These are phyloP conservation scores for Corynascus novoguineensis DNA, from an alignment of 495 filamentous ascomycete species.

Conservation along the genomic window DNA sequence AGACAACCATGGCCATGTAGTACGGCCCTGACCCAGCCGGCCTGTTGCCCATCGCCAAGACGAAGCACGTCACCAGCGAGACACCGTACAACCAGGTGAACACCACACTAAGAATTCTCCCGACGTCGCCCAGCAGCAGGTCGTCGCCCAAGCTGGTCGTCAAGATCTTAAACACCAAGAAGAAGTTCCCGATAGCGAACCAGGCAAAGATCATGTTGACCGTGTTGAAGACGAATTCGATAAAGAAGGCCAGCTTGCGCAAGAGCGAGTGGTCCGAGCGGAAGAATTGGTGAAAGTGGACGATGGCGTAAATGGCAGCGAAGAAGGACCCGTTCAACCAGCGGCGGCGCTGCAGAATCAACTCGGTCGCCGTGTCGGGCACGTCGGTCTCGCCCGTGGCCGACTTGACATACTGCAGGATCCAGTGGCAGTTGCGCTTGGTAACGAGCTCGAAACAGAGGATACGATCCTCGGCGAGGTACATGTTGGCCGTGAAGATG, in stretches of 20 bases:
- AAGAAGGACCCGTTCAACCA: constrained; percentile 99
- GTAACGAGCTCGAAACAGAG: constrained; percentile 98
- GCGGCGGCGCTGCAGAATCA: constrained; percentile 91
- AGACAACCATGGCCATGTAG: constrained; percentile 95
- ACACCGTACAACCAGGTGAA: constrained; percentile 97
- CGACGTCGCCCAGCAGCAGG: constrained; percentile 64
- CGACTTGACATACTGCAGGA: constrained; percentile 95
- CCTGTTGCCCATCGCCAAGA: constrained; percentile 89
- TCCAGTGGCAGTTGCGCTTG: constrained; percentile 95
- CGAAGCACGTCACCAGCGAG: constrained; percentile 89
- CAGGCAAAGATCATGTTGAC: constrained; percentile 97
- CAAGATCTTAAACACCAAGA: constrained; percentile 96
- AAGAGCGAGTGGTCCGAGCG: constrained; percentile 83
- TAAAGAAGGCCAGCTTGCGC: constrained; percentile 79
- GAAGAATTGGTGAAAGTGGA: constrained; percentile 92
- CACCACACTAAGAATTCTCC: constrained; percentile 74
- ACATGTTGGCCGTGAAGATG: constrained; percentile 99
- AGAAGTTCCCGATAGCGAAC: constrained; percentile 99
- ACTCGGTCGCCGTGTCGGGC: constrained; percentile 87
- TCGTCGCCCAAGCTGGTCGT: constrained; percentile 71
- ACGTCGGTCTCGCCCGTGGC: constrained; percentile 96
- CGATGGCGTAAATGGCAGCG: constrained; percentile 90
- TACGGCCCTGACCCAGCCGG: constrained; percentile 89
- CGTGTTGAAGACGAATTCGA: constrained; percentile 92
- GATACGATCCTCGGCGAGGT: constrained; percentile 97